phyloP scores from a whole-genome alignment of 306 rosid species.

The Amphicarpaea edgeworthii region DNA sequence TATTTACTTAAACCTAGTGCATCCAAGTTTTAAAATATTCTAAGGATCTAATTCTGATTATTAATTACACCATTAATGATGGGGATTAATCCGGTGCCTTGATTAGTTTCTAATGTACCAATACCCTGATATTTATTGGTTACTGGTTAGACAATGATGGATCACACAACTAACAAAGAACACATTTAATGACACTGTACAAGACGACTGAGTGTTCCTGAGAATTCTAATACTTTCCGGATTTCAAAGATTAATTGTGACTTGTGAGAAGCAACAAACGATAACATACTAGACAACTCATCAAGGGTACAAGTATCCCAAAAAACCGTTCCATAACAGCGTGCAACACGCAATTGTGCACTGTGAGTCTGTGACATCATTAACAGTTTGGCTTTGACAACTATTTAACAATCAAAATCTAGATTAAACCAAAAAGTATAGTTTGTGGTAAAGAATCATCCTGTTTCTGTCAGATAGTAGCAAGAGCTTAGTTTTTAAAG shows the following conservation, averaged over 20 bases:
- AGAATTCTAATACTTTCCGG: neutral
- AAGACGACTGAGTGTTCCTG: neutral
- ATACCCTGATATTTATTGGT: slow-evolving; percentile 20
- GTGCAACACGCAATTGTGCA: slow-evolving; percentile 5
- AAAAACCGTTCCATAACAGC: neutral
- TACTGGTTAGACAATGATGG: slow-evolving; percentile 4
- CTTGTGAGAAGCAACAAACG: slow-evolving; percentile 10
- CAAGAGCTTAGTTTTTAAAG: neutral
- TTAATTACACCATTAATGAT: neutral
- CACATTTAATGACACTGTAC: slow-evolving; percentile 17
- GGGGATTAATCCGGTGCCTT: neutral
- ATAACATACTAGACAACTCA: slow-evolving; percentile 30
- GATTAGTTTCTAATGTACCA: neutral
- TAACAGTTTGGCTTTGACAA: neutral
- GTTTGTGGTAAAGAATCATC: slow-evolving; percentile 14
- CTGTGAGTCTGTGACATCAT: neutral
- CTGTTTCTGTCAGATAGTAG: slow-evolving; percentile 22
- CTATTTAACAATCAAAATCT: neutral
- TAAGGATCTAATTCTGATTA: neutral
- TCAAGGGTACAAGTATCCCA: slow-evolving; percentile 21
- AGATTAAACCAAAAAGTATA: slow-evolving; percentile 25
- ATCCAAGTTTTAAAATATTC: too few relatives aligned
- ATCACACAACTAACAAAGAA: slow-evolving; percentile 15
- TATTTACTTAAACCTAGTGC: too few relatives aligned
- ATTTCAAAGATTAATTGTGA: neutral